Conservation (phyloP, 1,284 basidiomycete species). For the Trametes hirsuta region DNA sequence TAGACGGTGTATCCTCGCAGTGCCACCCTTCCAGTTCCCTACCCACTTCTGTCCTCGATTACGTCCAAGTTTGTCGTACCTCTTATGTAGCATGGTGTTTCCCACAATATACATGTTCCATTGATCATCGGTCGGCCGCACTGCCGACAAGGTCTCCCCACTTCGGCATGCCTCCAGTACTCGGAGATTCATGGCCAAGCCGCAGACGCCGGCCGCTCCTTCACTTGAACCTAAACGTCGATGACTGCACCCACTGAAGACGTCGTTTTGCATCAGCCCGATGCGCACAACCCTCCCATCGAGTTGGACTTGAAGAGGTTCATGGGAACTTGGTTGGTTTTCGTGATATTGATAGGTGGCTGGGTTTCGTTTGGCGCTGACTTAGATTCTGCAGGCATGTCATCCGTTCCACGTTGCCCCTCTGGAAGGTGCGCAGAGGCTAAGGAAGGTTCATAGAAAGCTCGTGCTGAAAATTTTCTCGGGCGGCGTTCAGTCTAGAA, state of each 20-base stretch:
- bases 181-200: neutral
- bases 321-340: conserved; percentile 44
- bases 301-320: conserved; percentile 38
- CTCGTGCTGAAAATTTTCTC: neutral
- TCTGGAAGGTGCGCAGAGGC: conserved; percentile 47
- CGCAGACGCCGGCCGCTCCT: neutral
- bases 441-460: neutral
- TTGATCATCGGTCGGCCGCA: neutral
- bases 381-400: conserved; percentile 38
- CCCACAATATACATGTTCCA: neutral
- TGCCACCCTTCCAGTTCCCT: neutral
- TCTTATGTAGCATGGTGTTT: neutral
- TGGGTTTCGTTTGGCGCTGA: neutral
- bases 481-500: conserved; percentile 33
- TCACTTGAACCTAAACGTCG: neutral
- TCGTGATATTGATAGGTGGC: neutral
- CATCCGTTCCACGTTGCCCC: conserved; percentile 47
- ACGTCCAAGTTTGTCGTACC: neutral
- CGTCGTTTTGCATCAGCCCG: conserved; percentile 15
- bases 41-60: neutral
- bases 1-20: neutral
- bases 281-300: conserved; percentile 15
- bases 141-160: neutral
- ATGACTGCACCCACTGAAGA: neutral
- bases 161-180: neutral